Conservation (phyloP, 164 flowering plant species). For the Euptelea pleiosperma region DNA sequence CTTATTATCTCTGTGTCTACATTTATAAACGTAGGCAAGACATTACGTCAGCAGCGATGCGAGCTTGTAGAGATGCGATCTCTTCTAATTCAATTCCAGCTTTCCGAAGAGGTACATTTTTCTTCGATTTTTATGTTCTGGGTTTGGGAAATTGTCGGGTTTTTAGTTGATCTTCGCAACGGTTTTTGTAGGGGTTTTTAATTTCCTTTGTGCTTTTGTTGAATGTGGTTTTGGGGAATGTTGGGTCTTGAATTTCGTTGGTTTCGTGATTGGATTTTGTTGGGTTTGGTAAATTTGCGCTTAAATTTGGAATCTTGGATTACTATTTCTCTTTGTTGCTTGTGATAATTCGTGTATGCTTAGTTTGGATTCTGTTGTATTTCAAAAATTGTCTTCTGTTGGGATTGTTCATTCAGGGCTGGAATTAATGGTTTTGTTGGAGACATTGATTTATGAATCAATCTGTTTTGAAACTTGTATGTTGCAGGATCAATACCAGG, state of each 20-base stretch:
- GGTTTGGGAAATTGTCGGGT: not conserved
- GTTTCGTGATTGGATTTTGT: not conserved
- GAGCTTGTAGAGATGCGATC: conserved; percentile 89
- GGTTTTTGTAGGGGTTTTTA: too few species aligned
- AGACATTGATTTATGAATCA: not conserved
- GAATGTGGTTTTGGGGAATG: too few species aligned
- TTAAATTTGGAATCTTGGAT: not conserved
- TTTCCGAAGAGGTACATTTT: conserved; percentile 62
- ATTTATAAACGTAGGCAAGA: conserved; percentile 56
- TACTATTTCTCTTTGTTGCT: too few species aligned
- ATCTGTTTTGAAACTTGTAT: conserved; percentile 7
- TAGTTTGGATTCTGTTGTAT: not conserved
- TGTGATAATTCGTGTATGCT: not conserved
- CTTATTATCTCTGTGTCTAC: not conserved
- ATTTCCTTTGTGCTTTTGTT: not conserved
- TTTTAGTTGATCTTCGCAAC: too few species aligned
- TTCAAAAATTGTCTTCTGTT: not conserved
- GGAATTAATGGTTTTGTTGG: not conserved
- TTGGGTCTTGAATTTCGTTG: not conserved
- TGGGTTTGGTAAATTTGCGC: not conserved
- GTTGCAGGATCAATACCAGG: conserved; percentile 89
- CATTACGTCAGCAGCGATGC: conserved; percentile 84
- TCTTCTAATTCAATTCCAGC: conserved; percentile 96
- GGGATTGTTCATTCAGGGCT: not conserved
- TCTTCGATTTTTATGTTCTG: not conserved